Percentiles rank a stretch among this genome's conserved stretches.
These are phyloP conservation scores for Aureobasidium subglaciale DNA, from an alignment of 2,329 filamentous ascomycete species.

Conservation along the genomic window DNA sequence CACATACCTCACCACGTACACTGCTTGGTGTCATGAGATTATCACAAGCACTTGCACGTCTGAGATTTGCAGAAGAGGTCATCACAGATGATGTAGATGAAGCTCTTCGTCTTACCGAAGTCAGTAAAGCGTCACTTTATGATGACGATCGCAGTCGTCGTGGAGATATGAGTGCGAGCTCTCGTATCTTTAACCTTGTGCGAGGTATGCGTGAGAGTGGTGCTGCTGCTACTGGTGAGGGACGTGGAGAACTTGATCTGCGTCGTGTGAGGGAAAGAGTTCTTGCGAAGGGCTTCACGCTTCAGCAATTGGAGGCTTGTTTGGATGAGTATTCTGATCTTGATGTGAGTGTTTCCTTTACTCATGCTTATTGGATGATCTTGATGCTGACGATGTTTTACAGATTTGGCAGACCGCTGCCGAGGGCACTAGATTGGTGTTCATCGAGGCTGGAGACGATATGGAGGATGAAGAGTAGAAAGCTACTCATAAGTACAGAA, in stretches of 20 bases:
- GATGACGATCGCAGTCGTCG: constrained; percentile 55
- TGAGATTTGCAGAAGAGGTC: constrained; percentile 80
- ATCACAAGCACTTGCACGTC: constrained; percentile 83
- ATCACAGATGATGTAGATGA: constrained; percentile 93
- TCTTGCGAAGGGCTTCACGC: constrained; percentile 91
- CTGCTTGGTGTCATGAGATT: constrained; percentile 88
- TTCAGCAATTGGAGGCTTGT: constrained; percentile 80
- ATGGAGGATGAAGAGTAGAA: constrained; percentile 26
- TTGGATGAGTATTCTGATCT: constrained; percentile 83
- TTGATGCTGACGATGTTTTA: constrained; percentile 28
- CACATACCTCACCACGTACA: constrained; percentile 88
- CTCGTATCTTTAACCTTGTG: constrained; percentile 92
- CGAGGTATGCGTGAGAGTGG: constrained; percentile 79
- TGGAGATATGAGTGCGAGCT: constrained; percentile 70
- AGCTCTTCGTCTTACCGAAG: constrained; percentile 81
- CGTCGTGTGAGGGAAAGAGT: constrained; percentile 85
- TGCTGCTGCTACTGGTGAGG: constrained; percentile 70
- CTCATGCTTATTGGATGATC: background rate
- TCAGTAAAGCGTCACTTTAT: constrained; percentile 85
- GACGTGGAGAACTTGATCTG: constrained; percentile 72
- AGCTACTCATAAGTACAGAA: background rate
- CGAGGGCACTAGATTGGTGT: constrained; percentile 47
- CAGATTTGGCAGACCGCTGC: constrained; percentile 51
- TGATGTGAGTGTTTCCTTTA: constrained; percentile 62
- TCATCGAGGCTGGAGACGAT: constrained; percentile 46